Conservation (phyloP, 2,329 filamentous ascomycete species). For the Rhynchosporium secalis region DNA sequence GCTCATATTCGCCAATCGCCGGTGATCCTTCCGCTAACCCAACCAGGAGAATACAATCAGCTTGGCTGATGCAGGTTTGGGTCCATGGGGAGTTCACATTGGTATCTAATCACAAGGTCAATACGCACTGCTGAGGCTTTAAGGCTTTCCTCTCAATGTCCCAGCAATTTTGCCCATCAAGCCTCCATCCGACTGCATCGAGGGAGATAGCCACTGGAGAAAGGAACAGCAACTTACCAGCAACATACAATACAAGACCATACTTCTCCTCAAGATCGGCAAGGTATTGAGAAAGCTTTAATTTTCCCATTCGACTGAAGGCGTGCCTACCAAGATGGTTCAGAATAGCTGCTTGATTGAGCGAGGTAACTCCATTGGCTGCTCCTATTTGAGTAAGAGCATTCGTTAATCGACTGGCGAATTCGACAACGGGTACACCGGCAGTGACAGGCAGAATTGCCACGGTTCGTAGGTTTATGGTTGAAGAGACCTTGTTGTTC, state of each 20-base stretch:
- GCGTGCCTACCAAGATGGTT: slow-evolving; percentile 95
- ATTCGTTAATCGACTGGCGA: slow-evolving; percentile 83
- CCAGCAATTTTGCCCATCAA: slow-evolving; percentile 20
- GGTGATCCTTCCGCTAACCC: slow-evolving; percentile 88
- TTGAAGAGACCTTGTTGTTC: slow-evolving; percentile 74
- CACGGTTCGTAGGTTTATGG: slow-evolving; percentile 88
- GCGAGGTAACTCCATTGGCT: slow-evolving; percentile 82
- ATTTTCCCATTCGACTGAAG: slow-evolving; percentile 95
- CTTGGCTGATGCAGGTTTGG: slow-evolving; percentile 94
- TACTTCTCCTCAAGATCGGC: slow-evolving; percentile 98
- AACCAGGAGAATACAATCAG: slow-evolving; percentile 92
- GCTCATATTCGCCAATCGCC: slow-evolving; percentile 91
- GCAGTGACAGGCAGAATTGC: slow-evolving; percentile 87
- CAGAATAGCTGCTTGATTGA: slow-evolving; percentile 91
- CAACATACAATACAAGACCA: slow-evolving; percentile 90
- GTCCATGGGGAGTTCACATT: slow-evolving; percentile 98
- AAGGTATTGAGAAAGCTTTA: slow-evolving; percentile 93
- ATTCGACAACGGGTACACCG: slow-evolving; percentile 92
- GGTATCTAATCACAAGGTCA: slow-evolving; percentile 61
- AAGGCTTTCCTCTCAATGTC: no score
- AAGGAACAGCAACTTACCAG: slow-evolving; percentile 54
- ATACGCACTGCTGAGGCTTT: slow-evolving; percentile 25
- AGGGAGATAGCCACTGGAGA: slow-evolving; percentile 43
- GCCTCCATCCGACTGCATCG: slow-evolving; percentile 35
- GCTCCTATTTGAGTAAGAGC: slow-evolving; percentile 88